Conservation (phyloP, 2,329 filamentous ascomycete genomes). For the Sclerotinia minor region DNA sequence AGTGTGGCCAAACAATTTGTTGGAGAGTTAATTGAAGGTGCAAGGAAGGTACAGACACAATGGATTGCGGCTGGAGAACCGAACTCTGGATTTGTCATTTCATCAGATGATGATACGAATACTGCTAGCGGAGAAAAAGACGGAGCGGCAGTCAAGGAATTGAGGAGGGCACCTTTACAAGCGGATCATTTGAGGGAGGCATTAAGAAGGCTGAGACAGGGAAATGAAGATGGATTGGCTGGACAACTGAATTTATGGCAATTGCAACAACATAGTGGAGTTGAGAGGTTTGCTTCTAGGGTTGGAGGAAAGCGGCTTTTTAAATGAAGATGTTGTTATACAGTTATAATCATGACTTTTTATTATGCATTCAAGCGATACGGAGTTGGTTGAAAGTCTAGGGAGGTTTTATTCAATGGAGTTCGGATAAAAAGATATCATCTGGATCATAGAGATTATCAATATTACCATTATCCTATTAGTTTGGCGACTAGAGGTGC, state of each 20-base stretch:
- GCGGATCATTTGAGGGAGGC: slow-evolving; percentile 77
- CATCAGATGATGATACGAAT: slow-evolving; percentile 39
- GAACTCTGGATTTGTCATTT: slow-evolving; percentile 54
- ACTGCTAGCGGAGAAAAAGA: slow-evolving; percentile 28
- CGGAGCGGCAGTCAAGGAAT: slow-evolving; percentile 40
- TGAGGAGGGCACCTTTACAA: slow-evolving; percentile 59
- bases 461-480: neutral
- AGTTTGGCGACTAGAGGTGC: too few relatives aligned
- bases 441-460: neutral
- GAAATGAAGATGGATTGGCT: slow-evolving; percentile 59
- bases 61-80: slow-evolving; percentile 63
- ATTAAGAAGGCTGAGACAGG: slow-evolving; percentile 64
- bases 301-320: slow-evolving; percentile 39
- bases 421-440: slow-evolving; percentile 45
- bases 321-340: slow-evolving; percentile 32
- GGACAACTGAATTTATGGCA: slow-evolving; percentile 63
- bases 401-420: neutral
- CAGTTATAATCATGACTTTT: neutral
- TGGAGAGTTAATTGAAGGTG: slow-evolving; percentile 72
- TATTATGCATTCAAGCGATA: slow-evolving; percentile 14
- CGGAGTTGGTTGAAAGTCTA: neutral
- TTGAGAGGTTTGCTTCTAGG: slow-evolving; percentile 53
- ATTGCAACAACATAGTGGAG: slow-evolving; percentile 58
- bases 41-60: slow-evolving; percentile 69
- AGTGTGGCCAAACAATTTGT: slow-evolving; percentile 76